Conservation (phyloP, 139 green algal genomes). For the Eudorina sp. region DNA sequence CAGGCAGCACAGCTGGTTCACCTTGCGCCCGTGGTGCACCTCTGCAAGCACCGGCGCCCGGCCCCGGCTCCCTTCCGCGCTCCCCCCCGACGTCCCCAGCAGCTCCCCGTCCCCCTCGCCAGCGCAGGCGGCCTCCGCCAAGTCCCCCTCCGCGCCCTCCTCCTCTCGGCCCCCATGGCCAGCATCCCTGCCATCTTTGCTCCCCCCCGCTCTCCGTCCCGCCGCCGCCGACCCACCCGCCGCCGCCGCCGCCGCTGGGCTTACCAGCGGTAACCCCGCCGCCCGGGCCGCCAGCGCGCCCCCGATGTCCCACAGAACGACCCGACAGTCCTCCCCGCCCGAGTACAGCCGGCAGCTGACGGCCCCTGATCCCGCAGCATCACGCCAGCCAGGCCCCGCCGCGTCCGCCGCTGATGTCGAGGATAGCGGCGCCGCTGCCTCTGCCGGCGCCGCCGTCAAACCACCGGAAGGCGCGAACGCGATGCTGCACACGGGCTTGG, state of each 20-base stretch:
- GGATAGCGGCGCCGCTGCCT: not conserved
- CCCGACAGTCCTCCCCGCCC: conserved; percentile 27
- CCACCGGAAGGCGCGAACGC: not conserved
- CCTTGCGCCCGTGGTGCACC: conserved; percentile 29
- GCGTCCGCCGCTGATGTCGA: not conserved
- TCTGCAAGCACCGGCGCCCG: conserved; percentile 26
- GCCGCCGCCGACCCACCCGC: too few relatives aligned
- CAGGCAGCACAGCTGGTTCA: conserved; percentile 34
- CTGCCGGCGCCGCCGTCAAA: not conserved
- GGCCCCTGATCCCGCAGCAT: too few relatives aligned
- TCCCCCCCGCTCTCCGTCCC: not conserved
- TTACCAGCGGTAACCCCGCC: not conserved
- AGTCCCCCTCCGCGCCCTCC: not conserved
- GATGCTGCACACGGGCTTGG: conserved; percentile 12
- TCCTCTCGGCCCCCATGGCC: not conserved
- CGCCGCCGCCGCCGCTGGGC: not conserved
- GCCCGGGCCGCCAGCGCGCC: not conserved
- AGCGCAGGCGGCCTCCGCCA: not conserved
- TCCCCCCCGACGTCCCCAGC: not conserved
- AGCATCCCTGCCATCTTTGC: not conserved
- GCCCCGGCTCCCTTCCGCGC: not conserved
- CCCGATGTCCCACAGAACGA: conserved; percentile 39
- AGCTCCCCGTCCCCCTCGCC: not conserved
- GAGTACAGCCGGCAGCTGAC: conserved; percentile 18
- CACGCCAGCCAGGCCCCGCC: too few relatives aligned